phyloP scores from a whole-genome alignment of 805 yeast species.

The Candida insectorum region DNA sequence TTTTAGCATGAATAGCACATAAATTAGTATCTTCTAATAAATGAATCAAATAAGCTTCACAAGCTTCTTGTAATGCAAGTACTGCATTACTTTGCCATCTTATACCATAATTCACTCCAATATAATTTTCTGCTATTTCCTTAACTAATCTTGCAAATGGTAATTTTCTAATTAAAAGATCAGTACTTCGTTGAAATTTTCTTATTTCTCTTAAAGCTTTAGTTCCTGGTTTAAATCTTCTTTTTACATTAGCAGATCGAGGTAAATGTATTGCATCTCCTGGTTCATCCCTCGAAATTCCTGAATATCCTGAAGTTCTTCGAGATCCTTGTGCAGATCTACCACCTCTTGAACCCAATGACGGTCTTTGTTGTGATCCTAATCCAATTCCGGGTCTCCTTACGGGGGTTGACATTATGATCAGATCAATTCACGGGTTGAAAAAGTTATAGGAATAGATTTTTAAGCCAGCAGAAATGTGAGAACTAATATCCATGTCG shows the following conservation, averaged over 20 bases:
- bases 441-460: too few relatives aligned
- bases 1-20: constrained; percentile 73
- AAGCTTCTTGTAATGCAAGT: constrained; percentile 75
- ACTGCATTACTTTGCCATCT: constrained; percentile 81
- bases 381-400: too few relatives aligned
- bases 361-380: too few relatives aligned
- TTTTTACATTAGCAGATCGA: constrained; percentile 19
- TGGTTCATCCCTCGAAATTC: constrained; percentile 47
- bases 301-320: constrained; percentile 17
- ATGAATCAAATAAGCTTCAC: constrained; percentile 73
- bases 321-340: neutral
- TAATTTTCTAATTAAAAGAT: constrained; percentile 61
- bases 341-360: neutral
- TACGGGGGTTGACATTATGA: too few relatives aligned
- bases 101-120: constrained; percentile 52
- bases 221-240: constrained; percentile 60
- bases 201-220: constrained; percentile 67
- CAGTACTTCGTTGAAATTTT: constrained; percentile 64
- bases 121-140: constrained; percentile 63
- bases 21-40: constrained; percentile 74
- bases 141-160: constrained; percentile 78
- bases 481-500: too few relatives aligned
- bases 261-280: constrained; percentile 45
- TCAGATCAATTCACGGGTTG: too few relatives aligned
- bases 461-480: too few relatives aligned